Base-by-base conservation (phyloP, 768 basidiomycete genomes). In the Boletus bicolor region DNA sequence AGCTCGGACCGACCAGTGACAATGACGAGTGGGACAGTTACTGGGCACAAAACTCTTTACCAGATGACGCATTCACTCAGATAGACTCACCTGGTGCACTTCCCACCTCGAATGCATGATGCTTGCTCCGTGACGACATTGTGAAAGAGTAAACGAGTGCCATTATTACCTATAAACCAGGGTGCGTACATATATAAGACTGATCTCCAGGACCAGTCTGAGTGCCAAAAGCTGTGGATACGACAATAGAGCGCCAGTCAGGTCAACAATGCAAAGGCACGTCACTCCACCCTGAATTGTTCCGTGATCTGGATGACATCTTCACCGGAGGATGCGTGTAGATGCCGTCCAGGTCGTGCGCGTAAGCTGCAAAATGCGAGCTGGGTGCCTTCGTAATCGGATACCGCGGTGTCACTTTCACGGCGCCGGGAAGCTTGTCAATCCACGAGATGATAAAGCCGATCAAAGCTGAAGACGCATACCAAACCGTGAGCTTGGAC, bases 11-110 rank as follows among this genome's bases (percentile, higher is more conserved):
- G 7, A 32, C 39, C 10, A 55, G 48, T 6, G 56, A 54, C 9
- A 68, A 71, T 43, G 78, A 80, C 56, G 78, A 82, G 55, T 82
- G 82, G 81, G 77, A 80, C 19, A 62, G 57, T 49, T 78, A 74
- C 53, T 80, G 78, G 78, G 72, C 69, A 42, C 67, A 71, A 35
- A 75, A 80, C 46, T 65, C 72, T 24, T 66, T 78, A 44, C 70
- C 76, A 28, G 75, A 77, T n/a, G 75, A 75, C 42, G 62, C 69
- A 39, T 72, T 73, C 37, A 55, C 48, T 47, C 63, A 59, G 59
- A 28, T 61, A 47, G 61, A 64, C 42, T n/a, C 54, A 11, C 28
- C 43, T 17, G 24, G 39, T 49, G 32, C 50, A 44, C 44, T 32
- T 26, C 8, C 58, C 42, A 38, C 24, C 1, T 61, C 56, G 44